These are phyloP conservation scores for Pleurotus djamor DNA, from an alignment of 768 basidiomycete species.

Conservation along the genomic window DNA sequence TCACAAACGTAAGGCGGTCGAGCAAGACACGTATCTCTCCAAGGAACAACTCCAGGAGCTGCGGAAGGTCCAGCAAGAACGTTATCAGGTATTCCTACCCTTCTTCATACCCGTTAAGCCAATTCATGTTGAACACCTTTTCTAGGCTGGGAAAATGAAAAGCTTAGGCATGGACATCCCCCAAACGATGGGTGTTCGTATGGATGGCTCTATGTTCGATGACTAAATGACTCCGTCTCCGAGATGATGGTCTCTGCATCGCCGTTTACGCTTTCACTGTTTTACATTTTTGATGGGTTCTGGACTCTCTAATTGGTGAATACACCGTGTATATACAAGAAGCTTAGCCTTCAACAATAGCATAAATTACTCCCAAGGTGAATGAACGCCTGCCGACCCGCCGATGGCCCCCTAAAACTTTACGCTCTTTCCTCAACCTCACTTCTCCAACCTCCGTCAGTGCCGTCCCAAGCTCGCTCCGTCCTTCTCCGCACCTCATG, in stretches of 20 bases:
- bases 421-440: conserved; percentile 59
- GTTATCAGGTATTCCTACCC: conserved; percentile 59
- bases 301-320: too few relatives aligned
- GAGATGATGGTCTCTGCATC: not conserved
- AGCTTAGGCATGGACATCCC: conserved; percentile 86
- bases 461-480: conserved; percentile 62
- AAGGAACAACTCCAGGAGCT: conserved; percentile 82
- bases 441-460: conserved; percentile 41
- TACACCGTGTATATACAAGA: not conserved
- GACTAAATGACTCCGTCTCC: conserved; percentile 18
- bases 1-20: conserved; percentile 66
- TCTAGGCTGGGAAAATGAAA: conserved; percentile 79
- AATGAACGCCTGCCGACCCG: not conserved
- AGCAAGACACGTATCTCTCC: conserved; percentile 73
- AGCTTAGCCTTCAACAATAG: not conserved
- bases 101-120: not conserved
- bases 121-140: not conserved
- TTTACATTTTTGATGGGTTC: not conserved
- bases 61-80: conserved; percentile 81
- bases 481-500: conserved; percentile 82
- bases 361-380: not conserved
- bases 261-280: not conserved
- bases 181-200: conserved; percentile 81
- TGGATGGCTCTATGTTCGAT: conserved; percentile 73
- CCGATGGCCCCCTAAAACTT: not conserved